These are phyloP conservation scores for Phytophthora colocasiae DNA, from an alignment of 352 stramenopile species.

Conservation along the genomic window DNA sequence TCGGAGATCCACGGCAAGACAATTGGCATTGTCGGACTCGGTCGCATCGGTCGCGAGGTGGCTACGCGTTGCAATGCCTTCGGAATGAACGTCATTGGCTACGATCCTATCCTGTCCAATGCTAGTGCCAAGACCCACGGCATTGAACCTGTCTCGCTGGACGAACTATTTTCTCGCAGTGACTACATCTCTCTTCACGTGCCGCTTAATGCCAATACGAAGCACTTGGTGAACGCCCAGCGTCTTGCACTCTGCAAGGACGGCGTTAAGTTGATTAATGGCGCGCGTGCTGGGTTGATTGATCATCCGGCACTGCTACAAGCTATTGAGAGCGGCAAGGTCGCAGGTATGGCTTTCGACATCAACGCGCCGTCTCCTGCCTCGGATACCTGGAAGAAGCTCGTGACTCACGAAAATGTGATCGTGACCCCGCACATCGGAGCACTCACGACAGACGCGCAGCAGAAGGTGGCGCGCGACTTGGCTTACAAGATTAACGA, in stretches of 20 bases:
- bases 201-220: constrained; percentile 95
- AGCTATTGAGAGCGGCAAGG: constrained; percentile 84
- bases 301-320: constrained; percentile 92
- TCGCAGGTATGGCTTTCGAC: constrained; percentile 80
- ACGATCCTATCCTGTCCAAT: constrained; percentile 93
- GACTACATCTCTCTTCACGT: constrained; percentile 98
- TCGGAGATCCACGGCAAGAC: constrained; percentile 69
- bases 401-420: constrained; percentile 92
- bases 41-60: constrained; percentile 94
- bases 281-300: constrained; percentile 94
- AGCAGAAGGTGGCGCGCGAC: constrained; percentile 93
- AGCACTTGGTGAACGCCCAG: constrained; percentile 89
- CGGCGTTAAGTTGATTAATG: constrained; percentile 94
- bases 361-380: constrained; percentile 62
- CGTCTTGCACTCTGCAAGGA: constrained; percentile 91
- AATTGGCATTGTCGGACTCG: constrained; percentile 93
- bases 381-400: constrained; percentile 62
- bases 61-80: constrained; percentile 92
- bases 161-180: constrained; percentile 89
- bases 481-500: constrained; percentile 93
- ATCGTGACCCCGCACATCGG: constrained; percentile 96
- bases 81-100: constrained; percentile 95
- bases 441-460: constrained; percentile 94
- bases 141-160: constrained; percentile 86
- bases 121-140: constrained; percentile 76